Percentiles rank a stretch among this genome's conserved stretches.
Conservation (phyloP, 495 filamentous ascomycete species). For the Talaromyces nanjingensis region DNA sequence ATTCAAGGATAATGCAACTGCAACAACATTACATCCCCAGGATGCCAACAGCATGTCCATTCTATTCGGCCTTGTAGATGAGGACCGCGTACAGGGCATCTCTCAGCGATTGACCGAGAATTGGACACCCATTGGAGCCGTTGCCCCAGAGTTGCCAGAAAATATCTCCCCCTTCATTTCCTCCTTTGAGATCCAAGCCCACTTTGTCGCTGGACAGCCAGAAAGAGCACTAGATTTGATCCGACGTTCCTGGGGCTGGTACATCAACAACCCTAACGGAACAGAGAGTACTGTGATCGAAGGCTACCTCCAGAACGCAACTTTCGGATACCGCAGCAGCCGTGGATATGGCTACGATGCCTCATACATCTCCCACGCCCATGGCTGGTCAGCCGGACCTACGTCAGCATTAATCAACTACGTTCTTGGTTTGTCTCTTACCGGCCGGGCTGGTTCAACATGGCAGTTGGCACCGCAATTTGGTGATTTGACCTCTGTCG, state of each 20-base stretch:
- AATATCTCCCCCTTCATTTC: constrained; percentile 56
- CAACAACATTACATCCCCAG: constrained; percentile 41
- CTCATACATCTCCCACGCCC: constrained; percentile 45
- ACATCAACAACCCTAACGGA: constrained; percentile 53
- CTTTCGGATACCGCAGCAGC: constrained; percentile 48
- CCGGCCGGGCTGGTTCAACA: constrained; percentile 36
- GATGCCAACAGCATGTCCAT: constrained; percentile 47
- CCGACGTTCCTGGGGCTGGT: constrained; percentile 53
- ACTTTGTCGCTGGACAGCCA: constrained; percentile 39
- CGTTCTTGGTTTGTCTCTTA: constrained; percentile 47
- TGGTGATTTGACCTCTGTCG: constrained; percentile 40
- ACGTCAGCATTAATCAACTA: constrained; percentile 47
- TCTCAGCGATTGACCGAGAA: constrained; percentile 40
- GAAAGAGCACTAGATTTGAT: constrained; percentile 49
- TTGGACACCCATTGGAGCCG: constrained; percentile 54
- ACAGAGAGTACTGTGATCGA: constrained; percentile 57
- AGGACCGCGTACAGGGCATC: constrained; percentile 27
- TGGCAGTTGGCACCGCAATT: constrained; percentile 48
- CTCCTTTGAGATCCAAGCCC: constrained; percentile 54
- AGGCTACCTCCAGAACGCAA: constrained; percentile 49
- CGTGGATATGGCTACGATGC: constrained; percentile 28
- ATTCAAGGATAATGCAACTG: constrained; percentile 50
- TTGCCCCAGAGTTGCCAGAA: constrained; percentile 49
- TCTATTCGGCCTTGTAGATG: constrained; percentile 29
- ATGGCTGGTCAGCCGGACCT: constrained; percentile 56